Evolutionary conservation across 768 basidiomycete species (phyloP).

Genomic region (Termitomyces sp.): DNA sequence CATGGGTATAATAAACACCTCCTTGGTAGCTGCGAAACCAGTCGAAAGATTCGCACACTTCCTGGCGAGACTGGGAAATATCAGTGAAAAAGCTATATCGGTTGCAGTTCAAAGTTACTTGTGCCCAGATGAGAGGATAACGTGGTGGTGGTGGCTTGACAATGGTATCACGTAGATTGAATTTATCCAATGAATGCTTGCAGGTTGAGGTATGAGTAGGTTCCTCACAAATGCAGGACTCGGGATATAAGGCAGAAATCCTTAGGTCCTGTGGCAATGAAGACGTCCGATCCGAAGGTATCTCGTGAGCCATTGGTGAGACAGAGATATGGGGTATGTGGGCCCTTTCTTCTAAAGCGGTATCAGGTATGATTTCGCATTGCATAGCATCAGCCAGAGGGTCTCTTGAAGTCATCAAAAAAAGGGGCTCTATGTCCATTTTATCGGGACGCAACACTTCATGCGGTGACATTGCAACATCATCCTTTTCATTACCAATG

Average conservation of each 20-base stretch:
- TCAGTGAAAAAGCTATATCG: not conserved
- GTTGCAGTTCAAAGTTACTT: slow-evolving; percentile 23
- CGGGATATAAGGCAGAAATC: not conserved
- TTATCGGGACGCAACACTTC: not conserved
- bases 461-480: not conserved
- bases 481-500: not conserved
- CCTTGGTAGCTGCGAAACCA: slow-evolving; percentile 78
- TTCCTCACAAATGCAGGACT: not conserved
- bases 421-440: not conserved
- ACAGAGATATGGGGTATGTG: not conserved
- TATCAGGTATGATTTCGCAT: not conserved
- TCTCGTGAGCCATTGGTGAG: not conserved
- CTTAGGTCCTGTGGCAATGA: not conserved
- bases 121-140: slow-evolving; percentile 41
- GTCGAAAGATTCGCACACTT: slow-evolving; percentile 77
- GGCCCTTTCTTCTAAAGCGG: not conserved
- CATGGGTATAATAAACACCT: slow-evolving; percentile 66
- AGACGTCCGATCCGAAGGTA: not conserved
- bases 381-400: too few species aligned
- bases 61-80: slow-evolving; percentile 64
- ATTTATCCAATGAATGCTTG: not conserved
- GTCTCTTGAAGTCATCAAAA: not conserved
- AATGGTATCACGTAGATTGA: not conserved
- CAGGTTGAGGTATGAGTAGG: not conserved
- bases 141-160: slow-evolving; percentile 20